phyloP scores from a whole-genome alignment of 306 rosid genomes.

The Castanea crenata region DNA sequence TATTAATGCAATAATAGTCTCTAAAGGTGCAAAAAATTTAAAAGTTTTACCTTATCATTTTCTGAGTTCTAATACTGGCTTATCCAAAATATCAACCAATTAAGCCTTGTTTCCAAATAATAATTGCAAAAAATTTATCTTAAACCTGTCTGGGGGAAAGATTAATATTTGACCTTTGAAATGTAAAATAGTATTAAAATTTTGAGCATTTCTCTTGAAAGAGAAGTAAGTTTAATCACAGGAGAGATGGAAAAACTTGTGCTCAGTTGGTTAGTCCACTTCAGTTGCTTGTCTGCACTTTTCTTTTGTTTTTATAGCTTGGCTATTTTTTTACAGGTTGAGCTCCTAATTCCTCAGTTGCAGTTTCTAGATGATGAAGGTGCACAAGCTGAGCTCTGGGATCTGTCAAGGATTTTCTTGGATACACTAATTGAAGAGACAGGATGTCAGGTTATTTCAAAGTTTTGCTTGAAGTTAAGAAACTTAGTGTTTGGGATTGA shows the following conservation, averaged over 20 bases:
- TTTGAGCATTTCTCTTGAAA: neutral
- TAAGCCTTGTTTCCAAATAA: neutral
- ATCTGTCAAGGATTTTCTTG: constrained; percentile 72
- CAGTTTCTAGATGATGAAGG: constrained; percentile 97
- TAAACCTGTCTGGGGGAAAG: neutral
- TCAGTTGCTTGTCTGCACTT: neutral
- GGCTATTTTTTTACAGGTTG: constrained; percentile 58
- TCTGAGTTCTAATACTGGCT: neutral
- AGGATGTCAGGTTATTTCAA: constrained; percentile 55
- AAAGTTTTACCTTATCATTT: neutral
- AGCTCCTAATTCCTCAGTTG: constrained; percentile 93
- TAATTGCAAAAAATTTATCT: neutral
- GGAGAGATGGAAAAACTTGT: neutral
- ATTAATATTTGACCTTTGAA: neutral
- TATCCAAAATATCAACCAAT: neutral
- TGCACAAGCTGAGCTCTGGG: constrained; percentile 96
- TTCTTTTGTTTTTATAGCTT: neutral
- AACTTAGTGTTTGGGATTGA: neutral
- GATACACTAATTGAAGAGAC: constrained; percentile 74
- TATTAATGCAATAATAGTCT: neutral
- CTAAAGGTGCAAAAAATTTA: neutral
- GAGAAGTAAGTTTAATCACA: neutral
- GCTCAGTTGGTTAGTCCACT: constrained; percentile 8
- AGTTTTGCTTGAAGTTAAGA: constrained; percentile 5
- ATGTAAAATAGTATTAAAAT: neutral